phyloP scores from a whole-genome alignment of 2,329 filamentous ascomycete species.

The Neopestalotiopsis clavispora region DNA sequence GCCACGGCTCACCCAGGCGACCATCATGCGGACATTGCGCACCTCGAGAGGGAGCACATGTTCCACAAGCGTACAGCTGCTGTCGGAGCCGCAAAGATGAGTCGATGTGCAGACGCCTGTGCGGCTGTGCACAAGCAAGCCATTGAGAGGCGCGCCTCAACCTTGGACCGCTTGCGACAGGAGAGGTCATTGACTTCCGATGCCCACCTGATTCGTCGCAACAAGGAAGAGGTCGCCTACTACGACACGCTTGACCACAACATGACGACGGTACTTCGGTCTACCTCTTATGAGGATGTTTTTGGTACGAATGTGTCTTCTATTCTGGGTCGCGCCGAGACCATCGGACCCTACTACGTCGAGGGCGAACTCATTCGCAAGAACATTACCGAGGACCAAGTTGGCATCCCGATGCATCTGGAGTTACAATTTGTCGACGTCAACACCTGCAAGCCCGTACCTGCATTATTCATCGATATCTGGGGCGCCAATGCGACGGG shows the following conservation, averaged over 20 bases:
- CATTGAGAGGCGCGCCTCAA: not conserved
- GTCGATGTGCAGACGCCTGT: not conserved
- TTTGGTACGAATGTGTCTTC: slow-evolving; percentile 48
- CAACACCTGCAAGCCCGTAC: slow-evolving; percentile 55
- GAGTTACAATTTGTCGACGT: slow-evolving; percentile 60
- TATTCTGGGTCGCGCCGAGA: slow-evolving; percentile 55
- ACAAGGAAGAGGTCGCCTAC: not conserved
- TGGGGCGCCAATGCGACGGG: slow-evolving; percentile 53
- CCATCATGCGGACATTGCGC: not conserved
- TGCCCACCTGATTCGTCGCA: not conserved
- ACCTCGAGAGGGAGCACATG: not conserved
- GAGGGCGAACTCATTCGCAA: slow-evolving; percentile 53
- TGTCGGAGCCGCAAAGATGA: not conserved
- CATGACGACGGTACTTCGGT: slow-evolving; percentile 39
- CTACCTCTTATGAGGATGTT: slow-evolving; percentile 35
- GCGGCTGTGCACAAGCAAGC: not conserved
- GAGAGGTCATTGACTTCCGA: not conserved
- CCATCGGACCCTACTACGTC: slow-evolving; percentile 59
- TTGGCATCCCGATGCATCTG: slow-evolving; percentile 52
- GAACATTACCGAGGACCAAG: slow-evolving; percentile 51
- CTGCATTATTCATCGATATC: slow-evolving; percentile 53
- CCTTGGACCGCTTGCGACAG: not conserved
- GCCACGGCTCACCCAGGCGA: not conserved
- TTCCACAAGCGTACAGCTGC: not conserved
- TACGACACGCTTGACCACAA: not conserved